A percentile compares a stretch with the other conserved stretches of the same genome.
Evolutionary conservation across 495 filamentous ascomycete genomes (phyloP).

Genomic region (Ramalina intermedia): DNA sequence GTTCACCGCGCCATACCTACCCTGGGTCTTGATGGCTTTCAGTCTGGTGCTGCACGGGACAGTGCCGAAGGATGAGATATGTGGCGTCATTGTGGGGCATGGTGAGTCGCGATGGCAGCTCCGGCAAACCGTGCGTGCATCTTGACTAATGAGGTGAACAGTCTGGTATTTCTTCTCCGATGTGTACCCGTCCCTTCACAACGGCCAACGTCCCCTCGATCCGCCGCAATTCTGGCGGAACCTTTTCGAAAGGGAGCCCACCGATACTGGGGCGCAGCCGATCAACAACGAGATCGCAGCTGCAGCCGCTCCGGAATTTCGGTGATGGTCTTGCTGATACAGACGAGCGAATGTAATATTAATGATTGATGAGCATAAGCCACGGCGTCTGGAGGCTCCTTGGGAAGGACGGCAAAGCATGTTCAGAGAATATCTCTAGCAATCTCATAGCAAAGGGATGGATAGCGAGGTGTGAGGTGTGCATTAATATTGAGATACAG

Average conservation of each 20-base stretch:
- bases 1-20: constrained; percentile 87
- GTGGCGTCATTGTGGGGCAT: constrained; percentile 85
- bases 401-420: background rate
- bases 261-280: constrained; percentile 15
- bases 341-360: background rate
- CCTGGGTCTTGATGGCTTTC: constrained; percentile 92
- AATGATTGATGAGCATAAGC: too few species aligned
- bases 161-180: constrained; percentile 98
- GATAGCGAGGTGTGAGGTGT: background rate
- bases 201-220: constrained; percentile 74
- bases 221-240: constrained; percentile 85
- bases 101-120: constrained; percentile 21
- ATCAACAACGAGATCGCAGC: constrained; percentile 18
- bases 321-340: background rate
- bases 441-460: background rate
- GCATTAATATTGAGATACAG: background rate
- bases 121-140: background rate
- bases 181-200: constrained; percentile 82
- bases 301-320: constrained; percentile 14
- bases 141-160: constrained; percentile 3
- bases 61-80: constrained; percentile 89
- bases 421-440: background rate
- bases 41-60: constrained; percentile 71
- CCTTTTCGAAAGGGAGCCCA: constrained; percentile 47
- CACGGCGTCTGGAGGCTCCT: too few species aligned